Evolutionary conservation across 208 protist genomes (phyloP), one percentile per base, ranked within the genome.

Genomic region (Crithidia bombi): DNA sequence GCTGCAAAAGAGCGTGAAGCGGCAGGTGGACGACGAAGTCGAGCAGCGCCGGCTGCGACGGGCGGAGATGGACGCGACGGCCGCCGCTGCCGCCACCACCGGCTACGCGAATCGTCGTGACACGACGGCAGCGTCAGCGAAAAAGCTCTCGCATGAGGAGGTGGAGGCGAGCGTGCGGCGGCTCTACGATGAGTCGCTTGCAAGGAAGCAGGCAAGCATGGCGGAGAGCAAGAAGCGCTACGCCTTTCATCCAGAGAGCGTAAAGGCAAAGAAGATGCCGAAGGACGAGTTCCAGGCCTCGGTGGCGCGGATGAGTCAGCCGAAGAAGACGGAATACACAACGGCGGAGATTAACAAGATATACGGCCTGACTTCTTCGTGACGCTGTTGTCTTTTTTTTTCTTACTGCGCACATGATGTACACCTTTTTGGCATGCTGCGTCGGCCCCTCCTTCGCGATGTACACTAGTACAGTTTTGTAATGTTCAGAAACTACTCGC

Each of bases 21-120:
- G 91, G 32, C 89, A 94, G 68, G 87, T 93, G 0, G 87, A 96
- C 54, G 65, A 77, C 14, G 89, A 94, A 73, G 90, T 96, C 83
- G 62, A 83, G 65, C 78, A 62, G 23, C 78, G 87, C 5, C 64
- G 51, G 50, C 63, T 80, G 65, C 78, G 83, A 0, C 72, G 65
- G 41, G 65, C 78, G 57, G 80, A 89, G 56, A 65, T 69, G 26
- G 77, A 93, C 38, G 65, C 61, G 19, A 63, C 50, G 32, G 65
- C 52, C 0, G 47, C 73, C 32, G 57, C 49, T 5, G 25, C 69
- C 35, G 61, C 65, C 5, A 58, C 56, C 11, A 49, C 59, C n/a
- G 35, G 55, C 7, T 39, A 44, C 28, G 15, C 50, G 1, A 68
- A 9, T 21, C 69, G 52, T 23, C 44, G 47, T 12, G 43, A 46